phyloP scores from a whole-genome alignment of 495 filamentous ascomycete species.

The Talaromyces nanjingensis region DNA sequence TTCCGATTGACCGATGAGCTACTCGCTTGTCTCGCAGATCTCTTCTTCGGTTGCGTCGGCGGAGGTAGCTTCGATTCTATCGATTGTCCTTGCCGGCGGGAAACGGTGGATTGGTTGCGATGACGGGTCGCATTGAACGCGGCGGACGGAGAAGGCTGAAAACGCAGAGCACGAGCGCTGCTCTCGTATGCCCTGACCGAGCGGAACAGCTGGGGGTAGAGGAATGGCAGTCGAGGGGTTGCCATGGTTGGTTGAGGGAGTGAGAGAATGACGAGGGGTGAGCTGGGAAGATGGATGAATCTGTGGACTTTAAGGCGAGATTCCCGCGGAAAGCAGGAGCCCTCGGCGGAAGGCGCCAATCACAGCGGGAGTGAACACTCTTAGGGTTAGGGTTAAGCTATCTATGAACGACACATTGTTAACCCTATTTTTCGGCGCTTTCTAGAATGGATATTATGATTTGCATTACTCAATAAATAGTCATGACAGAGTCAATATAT shows the following conservation, averaged over 20 bases:
- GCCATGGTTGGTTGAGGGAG: constrained; percentile 46
- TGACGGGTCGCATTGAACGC: constrained; percentile 36
- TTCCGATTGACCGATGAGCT: constrained; percentile 17
- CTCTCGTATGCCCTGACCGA: constrained; percentile 32
- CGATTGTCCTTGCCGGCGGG: constrained; percentile 46
- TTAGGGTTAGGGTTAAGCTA: no score
- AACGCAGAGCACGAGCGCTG: constrained; percentile 23
- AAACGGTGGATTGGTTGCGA: constrained; percentile 34
- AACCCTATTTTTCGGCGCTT: neutral
- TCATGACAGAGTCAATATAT: neutral
- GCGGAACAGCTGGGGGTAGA: constrained; percentile 64
- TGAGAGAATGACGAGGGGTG: neutral
- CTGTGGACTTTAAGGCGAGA: neutral
- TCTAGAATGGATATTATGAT: neutral
- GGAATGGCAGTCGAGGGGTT: constrained; percentile 59
- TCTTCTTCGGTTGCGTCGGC: constrained; percentile 23
- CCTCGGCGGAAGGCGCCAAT: neutral
- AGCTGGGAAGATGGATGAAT: neutral
- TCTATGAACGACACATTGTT: no score
- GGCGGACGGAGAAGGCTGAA: constrained; percentile 12
- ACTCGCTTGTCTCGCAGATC: constrained; percentile 14
- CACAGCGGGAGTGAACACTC: no score
- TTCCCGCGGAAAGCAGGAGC: constrained; percentile 1
- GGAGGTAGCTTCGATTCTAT: constrained; percentile 39
- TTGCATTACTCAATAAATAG: no score